Evolutionary conservation across 1,284 basidiomycete genomes (phyloP), one percentile per base, ranked within the genome.

Genomic region (Mycena citricolor): DNA sequence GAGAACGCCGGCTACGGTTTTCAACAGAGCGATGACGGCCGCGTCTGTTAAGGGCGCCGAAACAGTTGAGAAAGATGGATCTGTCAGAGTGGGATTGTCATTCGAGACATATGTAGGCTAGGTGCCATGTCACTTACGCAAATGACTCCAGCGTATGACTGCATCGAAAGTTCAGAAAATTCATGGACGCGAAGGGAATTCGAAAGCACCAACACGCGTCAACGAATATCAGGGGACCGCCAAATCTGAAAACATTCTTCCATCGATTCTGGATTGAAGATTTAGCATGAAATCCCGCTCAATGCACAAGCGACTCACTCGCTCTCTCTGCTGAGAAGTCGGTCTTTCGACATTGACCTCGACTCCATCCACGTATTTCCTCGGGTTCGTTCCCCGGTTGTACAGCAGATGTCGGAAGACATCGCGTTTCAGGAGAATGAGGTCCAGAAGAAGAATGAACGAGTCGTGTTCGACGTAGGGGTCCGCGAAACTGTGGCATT

Each of bases 331-430:
- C 13, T 49, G 40, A 11, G 17, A 19, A 19, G 25, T 28, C 25
- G 33, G 25, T 29, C 32, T 37, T 20, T 32, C 42, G 16, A 32
- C 38, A 39, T 48, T 58, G 19, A 8, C 37, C 30, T 32, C 51
- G 25, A 54, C 33, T 16, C 25, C 50, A 10, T 51, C 61, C 14
- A 47, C 61, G 47, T 60, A 64, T 47, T 64, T 72, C 49, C 80
- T 66, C 1, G 87, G 86, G 32, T 76, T 73, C 2, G 82, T 68
- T 4, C 82, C 88, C 32, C 90, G 73, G 58, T 97, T 97, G 62
- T 90, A 95, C n/a, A 97, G 68, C 19, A 97, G 66, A 67, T 97
- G 93, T 11, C 90, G 74, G 61, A 89, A 95, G 1, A 94, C 92
- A 17, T 83, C 83, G 16, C 88, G 75, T 62, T 94, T 95, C 32